phyloP scores from a whole-genome alignment of 1,284 basidiomycete species.

The Ganoderma multipileum region DNA sequence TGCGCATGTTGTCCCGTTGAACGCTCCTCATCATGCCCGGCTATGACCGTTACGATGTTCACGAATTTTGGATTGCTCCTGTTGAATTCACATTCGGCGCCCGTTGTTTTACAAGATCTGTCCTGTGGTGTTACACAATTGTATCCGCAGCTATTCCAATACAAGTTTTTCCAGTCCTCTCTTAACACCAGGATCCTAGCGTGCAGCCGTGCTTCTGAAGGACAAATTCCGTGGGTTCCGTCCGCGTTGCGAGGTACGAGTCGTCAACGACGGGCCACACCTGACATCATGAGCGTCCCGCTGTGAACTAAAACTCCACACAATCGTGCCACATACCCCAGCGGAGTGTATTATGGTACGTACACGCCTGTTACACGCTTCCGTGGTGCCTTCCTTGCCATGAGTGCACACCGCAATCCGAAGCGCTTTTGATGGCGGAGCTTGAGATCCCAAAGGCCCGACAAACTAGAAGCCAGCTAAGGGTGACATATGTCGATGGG shows the following conservation, averaged over 20 bases:
- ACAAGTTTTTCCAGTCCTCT: conserved; percentile 7
- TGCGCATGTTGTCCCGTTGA: conserved; percentile 24
- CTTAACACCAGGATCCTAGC: neutral
- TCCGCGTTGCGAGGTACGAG: neutral
- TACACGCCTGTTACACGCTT: neutral
- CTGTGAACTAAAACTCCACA: neutral
- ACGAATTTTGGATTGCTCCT: conserved; percentile 24
- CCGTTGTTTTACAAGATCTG: conserved; percentile 25
- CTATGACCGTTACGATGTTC: conserved; percentile 29
- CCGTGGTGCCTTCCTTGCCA: neutral
- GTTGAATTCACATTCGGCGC: conserved; percentile 3
- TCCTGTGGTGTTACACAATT: conserved; percentile 30
- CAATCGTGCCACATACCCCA: neutral
- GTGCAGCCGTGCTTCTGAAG: neutral
- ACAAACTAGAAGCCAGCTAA: neutral
- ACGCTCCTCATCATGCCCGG: conserved; percentile 24
- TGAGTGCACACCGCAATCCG: neutral
- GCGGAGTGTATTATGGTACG: neutral
- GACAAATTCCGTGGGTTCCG: neutral
- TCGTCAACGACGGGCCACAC: neutral
- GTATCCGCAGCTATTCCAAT: conserved; percentile 26
- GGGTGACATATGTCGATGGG: neutral
- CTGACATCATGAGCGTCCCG: neutral
- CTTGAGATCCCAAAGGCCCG: neutral
- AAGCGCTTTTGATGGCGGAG: neutral